Base-by-base conservation (phyloP, 441 rosid genomes). In the Populus hybrid region DNA sequence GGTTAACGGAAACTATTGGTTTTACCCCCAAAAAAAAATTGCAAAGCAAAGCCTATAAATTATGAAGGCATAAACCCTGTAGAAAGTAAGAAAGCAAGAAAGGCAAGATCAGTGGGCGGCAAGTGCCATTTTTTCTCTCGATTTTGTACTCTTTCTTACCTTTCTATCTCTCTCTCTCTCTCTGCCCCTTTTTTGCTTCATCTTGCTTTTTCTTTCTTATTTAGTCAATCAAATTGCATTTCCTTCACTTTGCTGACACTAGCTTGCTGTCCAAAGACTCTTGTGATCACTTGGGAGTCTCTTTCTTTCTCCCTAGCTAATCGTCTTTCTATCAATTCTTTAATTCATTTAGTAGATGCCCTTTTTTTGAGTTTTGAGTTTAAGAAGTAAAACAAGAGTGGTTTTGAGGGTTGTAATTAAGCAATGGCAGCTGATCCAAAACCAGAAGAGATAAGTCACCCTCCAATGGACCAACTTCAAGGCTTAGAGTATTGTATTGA, bases 381-480 rank as follows among this genome's bases (percentile, higher is more conserved):
- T 26, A 35, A 71, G 31, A 61, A 50, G 40, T 18, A 11, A 23
- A 33, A 9, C 7, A n/a, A 42, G 68, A 35, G 56, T 45, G 61
- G 75, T 23, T 59, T 72, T 68, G 59, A 65, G n/a, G 74, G 21
- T 21, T 20, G 31, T 29, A 29, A 29, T 18, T 9, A 42, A 59
- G 84, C 76, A 56, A 94, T 93, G 97, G 98, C 84, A 81, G 93
- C 94, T 53, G 61, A 53, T 83, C 93, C 94, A 29, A 97, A 94
- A 80, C 94, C 92, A 71, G 99, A 97, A 79, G 99, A 97, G 84
- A 94, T 94, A 26, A 87, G 87, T 72, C 97, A 93, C 75, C 95
- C 92, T 29, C 95, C 99, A 69, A 90, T 88, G 98, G 99, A 97
- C 85, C 99, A 97, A 85, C 99, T 97, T 88, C 99, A 97, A 79